phyloP scores from a whole-genome alignment of 2,329 filamentous ascomycete species.

The Alternaria longipes region DNA sequence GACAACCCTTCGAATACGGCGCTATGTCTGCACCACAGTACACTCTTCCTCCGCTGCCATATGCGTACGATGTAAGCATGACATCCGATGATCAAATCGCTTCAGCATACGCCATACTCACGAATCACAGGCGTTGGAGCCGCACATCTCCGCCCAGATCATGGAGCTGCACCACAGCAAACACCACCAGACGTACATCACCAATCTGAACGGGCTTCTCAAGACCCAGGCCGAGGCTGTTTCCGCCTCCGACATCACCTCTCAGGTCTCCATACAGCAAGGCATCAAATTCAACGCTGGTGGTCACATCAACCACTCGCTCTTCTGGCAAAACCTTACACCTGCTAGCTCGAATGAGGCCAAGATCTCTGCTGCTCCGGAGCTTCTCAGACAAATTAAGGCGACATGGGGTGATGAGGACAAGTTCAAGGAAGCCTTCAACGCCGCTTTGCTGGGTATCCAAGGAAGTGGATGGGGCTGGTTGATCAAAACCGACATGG shows the following conservation, averaged over 20 bases:
- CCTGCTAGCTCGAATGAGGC: slow-evolving; percentile 68
- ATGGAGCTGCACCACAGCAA: slow-evolving; percentile 84
- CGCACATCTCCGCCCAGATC: slow-evolving; percentile 78
- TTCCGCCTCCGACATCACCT: slow-evolving; percentile 65
- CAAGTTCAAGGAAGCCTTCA: slow-evolving; percentile 72
- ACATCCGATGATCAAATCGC: not conserved
- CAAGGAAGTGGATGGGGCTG: slow-evolving; percentile 91
- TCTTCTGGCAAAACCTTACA: slow-evolving; percentile 88
- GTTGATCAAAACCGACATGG: slow-evolving; percentile 74
- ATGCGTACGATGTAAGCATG: slow-evolving; percentile 72
- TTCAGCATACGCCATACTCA: slow-evolving; percentile 15
- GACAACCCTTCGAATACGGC: slow-evolving; percentile 48
- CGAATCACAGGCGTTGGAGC: slow-evolving; percentile 69
- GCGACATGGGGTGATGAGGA: slow-evolving; percentile 74
- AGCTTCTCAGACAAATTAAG: slow-evolving; percentile 68
- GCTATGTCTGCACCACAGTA: slow-evolving; percentile 58
- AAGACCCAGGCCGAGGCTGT: slow-evolving; percentile 67
- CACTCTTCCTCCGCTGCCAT: slow-evolving; percentile 71
- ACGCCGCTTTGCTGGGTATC: slow-evolving; percentile 71
- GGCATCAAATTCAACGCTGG: slow-evolving; percentile 89
- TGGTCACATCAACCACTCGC: slow-evolving; percentile 90
- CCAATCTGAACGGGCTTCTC: slow-evolving; percentile 75
- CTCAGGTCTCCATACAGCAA: slow-evolving; percentile 72
- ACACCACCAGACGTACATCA: slow-evolving; percentile 82
- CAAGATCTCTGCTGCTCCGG: slow-evolving; percentile 63